Evolutionary conservation across 2,329 filamentous ascomycete genomes (phyloP), one percentile per base, ranked within the genome.

Genomic region (Sporothrix brunneoviolacea): DNA sequence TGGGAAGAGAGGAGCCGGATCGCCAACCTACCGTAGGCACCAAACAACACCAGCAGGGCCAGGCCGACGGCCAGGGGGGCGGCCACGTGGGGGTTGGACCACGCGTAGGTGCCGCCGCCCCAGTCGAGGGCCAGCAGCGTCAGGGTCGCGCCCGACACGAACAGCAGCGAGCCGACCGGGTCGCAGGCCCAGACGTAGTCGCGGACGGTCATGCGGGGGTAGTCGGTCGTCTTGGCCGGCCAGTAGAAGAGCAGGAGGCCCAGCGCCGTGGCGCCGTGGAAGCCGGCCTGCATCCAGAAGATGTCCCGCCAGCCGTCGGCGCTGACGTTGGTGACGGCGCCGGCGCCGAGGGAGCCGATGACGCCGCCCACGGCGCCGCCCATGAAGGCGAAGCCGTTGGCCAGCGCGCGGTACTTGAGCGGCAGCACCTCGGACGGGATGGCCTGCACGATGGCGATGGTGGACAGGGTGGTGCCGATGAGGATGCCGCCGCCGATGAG

Each of bases 221-320:
- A 66, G 7, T 55, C 54, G 39, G 59, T 61, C 52, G 68, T 69
- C 54, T 69, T 69, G 4, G 68, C 66, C 22, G 70, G 70, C 65
- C 68, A 68, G 65, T 77, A 72, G 60, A 74, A 70, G 22, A 69
- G 54, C 30, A 78, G 59, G 28, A 79, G 60, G 4, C 75, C 75
- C 0, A 75, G 32, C 2, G 69, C 66, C 0, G 73, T 76, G 13
- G 69, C 61, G 8, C 68, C 67, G 54, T 79, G 75, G 53, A 79
- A 72, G 7, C 66, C 75, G 1, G 76, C 75, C 61, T 80, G 76
- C 13, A 80, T 76, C 76, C 76, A 80, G 59, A 78, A 80, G 55
- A 80, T 79, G 56, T 72, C 70, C 2, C 77, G 67, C 76, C 76
- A 80, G 18, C 76, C 76, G 1, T 61, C 64, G 1, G 66, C 55